Evolutionary conservation across 345 rosid genomes (phyloP).

Genomic region (Arabidopsis arenosa): DNA sequence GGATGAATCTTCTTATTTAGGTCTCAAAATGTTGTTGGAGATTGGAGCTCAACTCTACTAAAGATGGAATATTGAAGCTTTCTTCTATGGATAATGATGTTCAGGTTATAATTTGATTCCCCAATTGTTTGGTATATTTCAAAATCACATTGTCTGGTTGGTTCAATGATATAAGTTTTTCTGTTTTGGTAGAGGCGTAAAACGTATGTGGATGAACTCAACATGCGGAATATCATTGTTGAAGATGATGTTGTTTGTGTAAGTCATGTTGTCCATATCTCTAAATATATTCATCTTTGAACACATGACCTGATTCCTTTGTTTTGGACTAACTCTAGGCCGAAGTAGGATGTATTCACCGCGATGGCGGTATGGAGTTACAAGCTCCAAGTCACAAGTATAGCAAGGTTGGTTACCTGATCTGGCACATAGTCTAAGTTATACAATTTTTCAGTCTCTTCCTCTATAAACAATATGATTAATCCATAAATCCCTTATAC

Average conservation of each 20-base stretch:
- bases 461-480: not conserved
- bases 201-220: constrained; percentile 90
- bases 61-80: constrained; percentile 82
- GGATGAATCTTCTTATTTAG: constrained; percentile 43
- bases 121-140: not conserved
- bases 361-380: constrained; percentile 76
- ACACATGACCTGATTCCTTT: constrained; percentile 18
- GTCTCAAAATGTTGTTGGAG: constrained; percentile 83
- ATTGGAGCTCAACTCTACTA: constrained; percentile 74
- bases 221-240: constrained; percentile 80
- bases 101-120: constrained; percentile 57
- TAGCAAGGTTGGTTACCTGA: constrained; percentile 71
- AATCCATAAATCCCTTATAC: constrained; percentile 21
- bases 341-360: constrained; percentile 73
- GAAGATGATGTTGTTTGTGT: constrained; percentile 89
- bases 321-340: constrained; percentile 50
- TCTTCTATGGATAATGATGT: constrained; percentile 83
- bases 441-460: not conserved
- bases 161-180: constrained; percentile 3
- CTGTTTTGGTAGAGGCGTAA: constrained; percentile 65
- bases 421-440: not conserved
- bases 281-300: not conserved
- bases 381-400: constrained; percentile 88
- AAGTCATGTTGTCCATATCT: constrained; percentile 42
- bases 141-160: not conserved